Conservation (phyloP, 495 filamentous ascomycete species). For the Lasiosphaeriaceae sp. region DNA sequence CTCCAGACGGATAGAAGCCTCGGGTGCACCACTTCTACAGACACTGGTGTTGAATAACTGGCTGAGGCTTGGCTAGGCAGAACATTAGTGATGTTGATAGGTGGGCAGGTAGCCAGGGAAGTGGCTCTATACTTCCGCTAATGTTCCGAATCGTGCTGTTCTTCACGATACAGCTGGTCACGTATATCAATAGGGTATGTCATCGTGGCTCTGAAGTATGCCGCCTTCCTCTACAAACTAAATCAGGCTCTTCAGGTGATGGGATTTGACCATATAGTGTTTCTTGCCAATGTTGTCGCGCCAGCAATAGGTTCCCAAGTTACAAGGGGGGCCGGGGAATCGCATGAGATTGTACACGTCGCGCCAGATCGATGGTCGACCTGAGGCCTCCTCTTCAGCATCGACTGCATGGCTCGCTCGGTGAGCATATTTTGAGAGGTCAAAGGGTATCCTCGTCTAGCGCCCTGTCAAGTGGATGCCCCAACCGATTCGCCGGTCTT, state of each 20-base stretch:
- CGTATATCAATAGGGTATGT: conserved; percentile 25
- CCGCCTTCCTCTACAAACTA: conserved; percentile 23
- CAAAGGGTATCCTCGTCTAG: conserved; percentile 10
- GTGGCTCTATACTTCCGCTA: conserved; percentile 10
- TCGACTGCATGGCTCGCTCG: conserved; percentile 23
- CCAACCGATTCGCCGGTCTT: background rate
- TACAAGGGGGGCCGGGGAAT: conserved; percentile 22
- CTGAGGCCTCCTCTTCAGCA: conserved; percentile 23
- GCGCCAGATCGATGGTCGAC: conserved; percentile 21
- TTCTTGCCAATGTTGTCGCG: conserved; percentile 29
- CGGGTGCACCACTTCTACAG: no score
- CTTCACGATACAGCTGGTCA: conserved; percentile 28
- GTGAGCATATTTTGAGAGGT: conserved; percentile 19
- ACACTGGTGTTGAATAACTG: conserved; percentile 10
- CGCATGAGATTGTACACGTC: conserved; percentile 31
- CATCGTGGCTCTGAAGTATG: conserved; percentile 21
- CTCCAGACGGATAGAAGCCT: no score
- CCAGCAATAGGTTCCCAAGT: conserved; percentile 31
- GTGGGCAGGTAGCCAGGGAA: conserved; percentile 3
- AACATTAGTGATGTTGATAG: conserved; percentile 15
- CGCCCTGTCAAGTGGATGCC: conserved; percentile 1
- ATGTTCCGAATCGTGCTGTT: conserved; percentile 26
- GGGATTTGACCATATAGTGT: conserved; percentile 29
- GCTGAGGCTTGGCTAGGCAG: conserved; percentile 9
- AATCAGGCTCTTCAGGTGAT: conserved; percentile 22